Percentiles rank a stretch among this genome's conserved stretches.
These are phyloP conservation scores for Cyclostephanos tholiformis DNA, from an alignment of 108 stramenopile species.

Conservation along the genomic window DNA sequence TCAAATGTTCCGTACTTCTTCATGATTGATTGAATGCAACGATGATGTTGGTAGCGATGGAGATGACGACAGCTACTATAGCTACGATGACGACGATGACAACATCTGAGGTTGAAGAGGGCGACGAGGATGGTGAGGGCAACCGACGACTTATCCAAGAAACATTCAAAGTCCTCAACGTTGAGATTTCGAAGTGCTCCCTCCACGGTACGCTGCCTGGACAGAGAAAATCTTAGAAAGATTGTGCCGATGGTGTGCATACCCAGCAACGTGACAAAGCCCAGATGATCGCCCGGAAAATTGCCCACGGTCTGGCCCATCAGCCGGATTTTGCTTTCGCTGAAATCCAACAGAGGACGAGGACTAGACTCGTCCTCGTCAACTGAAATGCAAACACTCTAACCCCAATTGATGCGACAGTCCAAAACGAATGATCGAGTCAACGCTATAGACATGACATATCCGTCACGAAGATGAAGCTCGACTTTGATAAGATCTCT, in stretches of 20 bases:
- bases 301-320: not conserved
- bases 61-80: too few relatives aligned
- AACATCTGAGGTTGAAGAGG: too few relatives aligned
- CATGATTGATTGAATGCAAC: too few relatives aligned
- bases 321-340: not conserved
- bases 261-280: not conserved
- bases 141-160: not conserved
- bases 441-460: not conserved
- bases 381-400: not conserved
- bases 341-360: not conserved
- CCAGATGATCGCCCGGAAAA: too few relatives aligned
- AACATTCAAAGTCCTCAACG: not conserved
- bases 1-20: too few relatives aligned
- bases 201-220: not conserved
- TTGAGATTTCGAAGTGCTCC: not conserved
- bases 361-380: not conserved
- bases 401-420: too few relatives aligned
- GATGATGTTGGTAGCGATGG: too few relatives aligned
- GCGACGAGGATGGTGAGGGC: too few relatives aligned
- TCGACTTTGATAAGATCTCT: not conserved
- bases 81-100: too few relatives aligned
- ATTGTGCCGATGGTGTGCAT: not conserved
- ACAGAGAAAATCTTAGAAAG: not conserved
- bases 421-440: not conserved
- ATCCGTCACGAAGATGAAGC: conserved; percentile 1